Evolutionary conservation across 1,139 yeast species (phyloP).

Genomic region (Lodderomyces orthopsilosis): DNA sequence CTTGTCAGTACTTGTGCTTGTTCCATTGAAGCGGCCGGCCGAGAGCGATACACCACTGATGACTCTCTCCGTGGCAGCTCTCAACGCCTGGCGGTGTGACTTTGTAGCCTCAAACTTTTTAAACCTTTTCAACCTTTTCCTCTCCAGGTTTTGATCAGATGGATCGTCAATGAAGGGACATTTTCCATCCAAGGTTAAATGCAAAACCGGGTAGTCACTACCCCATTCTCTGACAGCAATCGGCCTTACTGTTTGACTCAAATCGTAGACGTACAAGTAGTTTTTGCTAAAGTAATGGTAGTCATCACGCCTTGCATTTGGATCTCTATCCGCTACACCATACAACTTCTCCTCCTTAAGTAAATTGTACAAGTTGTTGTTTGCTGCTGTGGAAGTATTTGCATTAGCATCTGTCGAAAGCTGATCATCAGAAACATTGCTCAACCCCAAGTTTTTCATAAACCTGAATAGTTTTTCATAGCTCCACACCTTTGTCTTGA

Average conservation of each 20-base stretch:
- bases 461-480: slow-evolving; percentile 83
- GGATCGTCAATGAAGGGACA: slow-evolving; percentile 67
- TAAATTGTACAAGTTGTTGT: slow-evolving; percentile 55
- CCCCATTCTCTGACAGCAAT: slow-evolving; percentile 81
- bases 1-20: slow-evolving; percentile 33
- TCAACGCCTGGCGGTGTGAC: slow-evolving; percentile 38
- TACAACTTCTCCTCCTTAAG: slow-evolving; percentile 79
- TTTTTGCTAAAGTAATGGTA: slow-evolving; percentile 68
- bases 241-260: slow-evolving; percentile 77
- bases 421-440: slow-evolving; percentile 19
- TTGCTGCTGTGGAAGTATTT: slow-evolving; percentile 7
- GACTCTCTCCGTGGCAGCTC: slow-evolving; percentile 34
- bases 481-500: slow-evolving; percentile 80
- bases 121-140: slow-evolving; percentile 35
- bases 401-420: slow-evolving; percentile 9
- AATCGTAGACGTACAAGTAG: slow-evolving; percentile 78
- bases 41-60: slow-evolving; percentile 23
- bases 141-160: slow-evolving; percentile 37
- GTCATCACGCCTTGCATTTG: slow-evolving; percentile 80
- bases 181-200: slow-evolving; percentile 57
- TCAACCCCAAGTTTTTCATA: slow-evolving; percentile 64
- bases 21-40: slow-evolving; percentile 21
- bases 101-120: slow-evolving; percentile 42
- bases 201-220: slow-evolving; percentile 39
- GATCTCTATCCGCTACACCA: slow-evolving; percentile 90